Evolutionary conservation across 176 grass and related monocot species (phyloP).

Genomic region (Areca catechu): DNA sequence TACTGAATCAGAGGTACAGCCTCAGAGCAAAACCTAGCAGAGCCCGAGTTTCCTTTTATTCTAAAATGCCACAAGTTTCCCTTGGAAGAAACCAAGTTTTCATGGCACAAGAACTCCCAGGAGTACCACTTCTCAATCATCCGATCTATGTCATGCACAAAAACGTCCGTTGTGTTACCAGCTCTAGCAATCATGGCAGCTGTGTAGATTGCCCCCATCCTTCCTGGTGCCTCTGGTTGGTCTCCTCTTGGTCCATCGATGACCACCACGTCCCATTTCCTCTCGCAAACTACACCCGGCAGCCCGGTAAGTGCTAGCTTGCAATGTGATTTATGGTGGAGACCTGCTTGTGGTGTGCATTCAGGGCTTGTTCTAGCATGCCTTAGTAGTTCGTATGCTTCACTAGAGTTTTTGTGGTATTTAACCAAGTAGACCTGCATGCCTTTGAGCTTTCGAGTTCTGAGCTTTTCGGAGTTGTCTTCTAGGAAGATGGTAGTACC

Average conservation of each 20-base stretch:
- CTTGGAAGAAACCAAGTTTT: conserved; percentile 61
- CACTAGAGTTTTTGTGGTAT: conserved; percentile 17
- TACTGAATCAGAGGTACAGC: conserved; percentile 13
- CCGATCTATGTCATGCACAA: conserved; percentile 61
- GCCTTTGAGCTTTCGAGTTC: conserved; percentile 5
- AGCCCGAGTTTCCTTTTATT: conserved; percentile 19
- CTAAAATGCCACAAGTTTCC: conserved; percentile 73
- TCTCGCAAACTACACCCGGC: conserved; percentile 37
- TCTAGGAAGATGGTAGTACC: conserved; percentile 34
- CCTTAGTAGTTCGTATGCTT: conserved; percentile 28
- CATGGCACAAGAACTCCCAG: conserved; percentile 77
- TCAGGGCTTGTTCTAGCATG: conserved; percentile 22
- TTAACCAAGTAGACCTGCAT: conserved; percentile 19
- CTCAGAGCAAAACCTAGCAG: conserved; percentile 29
- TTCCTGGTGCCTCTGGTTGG: conserved; percentile 28
- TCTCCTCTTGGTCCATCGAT: conserved; percentile 65
- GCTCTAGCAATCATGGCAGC: conserved; percentile 22
- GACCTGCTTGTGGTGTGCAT: conserved; percentile 13
- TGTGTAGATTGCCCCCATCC: conserved; percentile 33
- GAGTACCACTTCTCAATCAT: conserved; percentile 66
- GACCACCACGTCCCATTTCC: conserved; percentile 63
- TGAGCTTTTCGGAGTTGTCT: conserved; percentile 20
- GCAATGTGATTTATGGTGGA: conserved; percentile 15
- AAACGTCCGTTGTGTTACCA: conserved; percentile 28
- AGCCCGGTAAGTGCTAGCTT: conserved; percentile 39